These are phyloP conservation scores for Pouteria glomerata DNA, from an alignment of 148 eudicot species.

Conservation along the genomic window DNA sequence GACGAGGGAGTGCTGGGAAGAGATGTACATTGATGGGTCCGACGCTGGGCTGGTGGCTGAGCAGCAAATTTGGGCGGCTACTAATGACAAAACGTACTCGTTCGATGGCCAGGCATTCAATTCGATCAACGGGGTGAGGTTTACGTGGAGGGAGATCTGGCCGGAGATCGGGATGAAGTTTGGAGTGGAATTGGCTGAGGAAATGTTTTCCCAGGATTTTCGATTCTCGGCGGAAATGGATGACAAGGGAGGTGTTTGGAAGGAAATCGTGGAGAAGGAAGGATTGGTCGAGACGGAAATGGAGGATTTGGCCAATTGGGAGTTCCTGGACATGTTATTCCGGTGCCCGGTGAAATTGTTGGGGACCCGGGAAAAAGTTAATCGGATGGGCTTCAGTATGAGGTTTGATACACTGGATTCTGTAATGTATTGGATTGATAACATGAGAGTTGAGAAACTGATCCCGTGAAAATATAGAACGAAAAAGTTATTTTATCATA, in stretches of 20 bases:
- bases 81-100: constrained; percentile 28
- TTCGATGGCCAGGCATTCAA: constrained; percentile 59
- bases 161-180: constrained; percentile 47
- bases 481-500: too few relatives aligned
- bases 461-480: constrained; percentile 67
- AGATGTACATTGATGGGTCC: constrained; percentile 57
- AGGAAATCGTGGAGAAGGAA: constrained; percentile 51
- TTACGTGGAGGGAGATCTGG: constrained; percentile 79
- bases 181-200: constrained; percentile 31
- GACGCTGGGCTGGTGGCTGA: constrained; percentile 83
- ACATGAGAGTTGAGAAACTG: constrained; percentile 59
- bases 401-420: constrained; percentile 63
- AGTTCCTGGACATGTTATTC: constrained; percentile 61
- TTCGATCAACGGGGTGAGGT: constrained; percentile 54
- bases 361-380: constrained; percentile 55
- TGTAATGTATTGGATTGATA: constrained; percentile 65
- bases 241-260: constrained; percentile 59
- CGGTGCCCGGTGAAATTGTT: constrained; percentile 64
- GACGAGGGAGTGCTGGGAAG: constrained; percentile 77
- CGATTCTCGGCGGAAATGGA: constrained; percentile 38
- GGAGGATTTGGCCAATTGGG: constrained; percentile 80
- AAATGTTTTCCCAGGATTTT: constrained; percentile 32
- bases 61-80: constrained; percentile 86
- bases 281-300: constrained; percentile 49
- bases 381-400: constrained; percentile 47